Evolutionary conservation across 768 basidiomycete species (phyloP), one percentile per base, ranked within the genome.

Genomic region (Tephrocybe sp.): DNA sequence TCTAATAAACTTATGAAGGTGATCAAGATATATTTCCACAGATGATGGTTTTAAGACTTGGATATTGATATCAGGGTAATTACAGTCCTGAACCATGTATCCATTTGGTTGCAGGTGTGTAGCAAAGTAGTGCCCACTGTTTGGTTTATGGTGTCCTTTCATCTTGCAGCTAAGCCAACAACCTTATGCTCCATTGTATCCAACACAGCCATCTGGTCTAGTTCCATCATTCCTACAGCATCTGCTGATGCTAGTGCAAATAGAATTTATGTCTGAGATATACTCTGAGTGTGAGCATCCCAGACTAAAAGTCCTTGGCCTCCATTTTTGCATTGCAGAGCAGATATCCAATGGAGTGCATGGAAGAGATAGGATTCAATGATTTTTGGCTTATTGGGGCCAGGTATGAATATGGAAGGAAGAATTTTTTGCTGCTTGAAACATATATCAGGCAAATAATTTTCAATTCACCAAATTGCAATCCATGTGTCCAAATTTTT

Each of bases 401-500:
- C 51, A 25, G 51, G 51, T 14, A 52, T 52, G 15, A 50, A 37
- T 3, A 30, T 43, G 0, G 61, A 70, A 9, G 70, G 69, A 20
- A 72, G 52, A n/a, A 71, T 54, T 42, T 67, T 53, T 33, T 61
- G 54, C 41, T 62, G 58, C 37, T 66, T 62, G 56, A 73, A 75
- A 4, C 68, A 62, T 7, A 50, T 26, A 9, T 55, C 57, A 68
- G 72, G 37, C 4, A 38, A 18, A 51, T 12, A 20, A 57, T 64
- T 39, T 73, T 62, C 1, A 57, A 34, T 5, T 73, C 46, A 12
- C 70, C 69, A 75, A 6, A 71, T 67, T 2, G 46, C 60, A 11
- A 77, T 74, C 73, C 73, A 75, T 9, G 59, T 64, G 39, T 76
- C 70, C 0, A 72, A 77, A 32, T 61, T 56, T 57, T 76, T 76